Evolutionary conservation across 495 filamentous ascomycete species (phyloP), one percentile per base, ranked within the genome.

Genomic region (Cercophora samala): DNA sequence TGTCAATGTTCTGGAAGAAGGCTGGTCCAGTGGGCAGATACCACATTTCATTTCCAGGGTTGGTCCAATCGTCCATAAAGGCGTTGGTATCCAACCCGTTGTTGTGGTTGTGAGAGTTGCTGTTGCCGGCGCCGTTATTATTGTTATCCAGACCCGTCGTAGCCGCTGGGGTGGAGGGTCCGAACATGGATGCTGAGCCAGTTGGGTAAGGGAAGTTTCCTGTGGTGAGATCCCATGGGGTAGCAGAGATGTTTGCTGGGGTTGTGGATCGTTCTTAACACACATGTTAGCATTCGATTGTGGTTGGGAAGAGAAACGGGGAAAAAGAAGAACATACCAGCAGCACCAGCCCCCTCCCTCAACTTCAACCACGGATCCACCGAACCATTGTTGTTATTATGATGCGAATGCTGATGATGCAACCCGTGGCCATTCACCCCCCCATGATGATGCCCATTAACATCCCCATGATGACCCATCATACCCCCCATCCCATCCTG

Each of bases 21-120:
- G 81, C 84, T 19, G 83, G 76, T 1, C 84, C 84, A 15, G 84
- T 76, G 2, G 84, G 84, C 18, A 86, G 77, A 68, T 85, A 87
- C 84, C 84, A 86, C 81, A 86, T 84, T 71, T 86, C 82, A 61
- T 75, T 81, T 46, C 78, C 75, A 1, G 79, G 70, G 61, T 75
- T 77, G 19, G 77, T 71, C 82, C 82, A 84, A 46, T 81, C 80
- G 25, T 62, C 60, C 25, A 46, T 46, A 17, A 46, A 42, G 15
- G 68, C 67, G n/a, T 77, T 63, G 68, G 79, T 76, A 61, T 79
- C 79, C n/a, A 78, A 66, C 54, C 73, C 69, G 52, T 62, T 64
- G 21, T 68, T 68, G 37, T 25, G n/a, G 18, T 26, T 24, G 15
- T 29, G 42, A 17, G 32, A 19, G 18, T 0, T 29, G 22, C 53